Percentiles rank a stretch among this genome's conserved stretches.
Conservation (phyloP, 78 protist species). For the Planoprotostelium fungivorum region DNA sequence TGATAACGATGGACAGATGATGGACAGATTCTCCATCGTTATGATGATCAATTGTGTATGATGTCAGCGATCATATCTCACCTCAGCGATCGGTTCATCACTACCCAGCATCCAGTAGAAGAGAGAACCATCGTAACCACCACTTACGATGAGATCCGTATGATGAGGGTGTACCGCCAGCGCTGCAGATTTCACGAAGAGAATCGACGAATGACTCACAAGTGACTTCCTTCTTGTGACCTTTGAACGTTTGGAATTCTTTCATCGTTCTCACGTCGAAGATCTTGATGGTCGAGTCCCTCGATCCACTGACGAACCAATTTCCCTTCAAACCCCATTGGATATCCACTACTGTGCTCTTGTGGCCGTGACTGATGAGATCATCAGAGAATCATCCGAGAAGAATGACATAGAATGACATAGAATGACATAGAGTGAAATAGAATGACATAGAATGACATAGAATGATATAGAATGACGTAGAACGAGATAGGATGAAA, state of each 20-base stretch:
- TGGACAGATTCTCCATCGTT: too few species aligned
- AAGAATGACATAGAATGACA: too few species aligned
- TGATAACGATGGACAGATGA: too few species aligned
- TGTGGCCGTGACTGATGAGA: slow-evolving; percentile 69
- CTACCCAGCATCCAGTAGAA: slow-evolving; percentile 73
- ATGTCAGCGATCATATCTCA: too few species aligned
- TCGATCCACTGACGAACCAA: slow-evolving; percentile 75
- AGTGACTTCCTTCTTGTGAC: slow-evolving; percentile 78
- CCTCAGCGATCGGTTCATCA: slow-evolving; percentile 58
- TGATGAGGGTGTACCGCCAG: slow-evolving; percentile 84
- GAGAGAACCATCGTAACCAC: slow-evolving; percentile 84
- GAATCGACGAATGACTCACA: background rate
- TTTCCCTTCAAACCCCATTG: slow-evolving; percentile 83
- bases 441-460: too few species aligned
- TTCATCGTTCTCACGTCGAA: slow-evolving; percentile 83
- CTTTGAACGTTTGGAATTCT: slow-evolving; percentile 76
- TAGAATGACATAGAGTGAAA: background rate
- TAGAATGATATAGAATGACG: too few species aligned
- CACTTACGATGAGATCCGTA: slow-evolving; percentile 76
- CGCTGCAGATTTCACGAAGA: background rate
- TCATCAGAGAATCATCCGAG: background rate
- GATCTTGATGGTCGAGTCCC: slow-evolving; percentile 76
- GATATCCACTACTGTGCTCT: slow-evolving; percentile 47
- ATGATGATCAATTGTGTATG: too few species aligned
- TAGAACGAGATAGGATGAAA: too few species aligned